These are phyloP conservation scores for Euptelea pleiosperma DNA, from an alignment of 164 flowering plant genomes.

Conservation along the genomic window DNA sequence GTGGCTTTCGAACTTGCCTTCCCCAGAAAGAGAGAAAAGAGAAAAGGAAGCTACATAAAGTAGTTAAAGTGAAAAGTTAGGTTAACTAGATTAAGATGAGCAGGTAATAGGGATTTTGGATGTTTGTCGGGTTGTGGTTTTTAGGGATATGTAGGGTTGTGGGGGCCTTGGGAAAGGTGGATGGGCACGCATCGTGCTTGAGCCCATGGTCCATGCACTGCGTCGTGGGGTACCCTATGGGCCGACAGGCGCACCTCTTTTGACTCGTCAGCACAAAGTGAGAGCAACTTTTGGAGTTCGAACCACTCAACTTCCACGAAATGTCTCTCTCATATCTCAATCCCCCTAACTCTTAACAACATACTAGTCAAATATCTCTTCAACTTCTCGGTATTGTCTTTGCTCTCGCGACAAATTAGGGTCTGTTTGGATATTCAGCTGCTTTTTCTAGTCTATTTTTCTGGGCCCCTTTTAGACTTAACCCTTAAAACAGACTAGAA, in stretches of 20 bases:
- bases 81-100: not conserved
- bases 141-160: not conserved
- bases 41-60: not conserved
- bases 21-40: not conserved
- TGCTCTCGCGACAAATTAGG: too few species aligned
- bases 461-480: too few species aligned
- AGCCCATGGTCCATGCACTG: slow-evolving; percentile 7
- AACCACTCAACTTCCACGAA: slow-evolving; percentile 7
- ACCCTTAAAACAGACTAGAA: too few species aligned
- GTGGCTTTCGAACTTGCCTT: not conserved
- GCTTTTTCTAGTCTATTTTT: too few species aligned
- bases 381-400: too few species aligned
- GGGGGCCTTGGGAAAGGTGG: not conserved
- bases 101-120: not conserved
- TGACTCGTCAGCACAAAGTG: slow-evolving; percentile 11
- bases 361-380: too few species aligned
- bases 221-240: slow-evolving; percentile 15
- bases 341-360: too few species aligned
- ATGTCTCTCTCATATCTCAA: not conserved
- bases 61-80: not conserved
- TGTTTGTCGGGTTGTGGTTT: not conserved
- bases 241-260: slow-evolving; percentile 19
- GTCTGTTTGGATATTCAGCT: too few species aligned
- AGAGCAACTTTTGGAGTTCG: slow-evolving; percentile 1
- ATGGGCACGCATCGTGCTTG: not conserved